phyloP scores from a whole-genome alignment of 768 basidiomycete genomes.

The Lactarius evosmus region DNA sequence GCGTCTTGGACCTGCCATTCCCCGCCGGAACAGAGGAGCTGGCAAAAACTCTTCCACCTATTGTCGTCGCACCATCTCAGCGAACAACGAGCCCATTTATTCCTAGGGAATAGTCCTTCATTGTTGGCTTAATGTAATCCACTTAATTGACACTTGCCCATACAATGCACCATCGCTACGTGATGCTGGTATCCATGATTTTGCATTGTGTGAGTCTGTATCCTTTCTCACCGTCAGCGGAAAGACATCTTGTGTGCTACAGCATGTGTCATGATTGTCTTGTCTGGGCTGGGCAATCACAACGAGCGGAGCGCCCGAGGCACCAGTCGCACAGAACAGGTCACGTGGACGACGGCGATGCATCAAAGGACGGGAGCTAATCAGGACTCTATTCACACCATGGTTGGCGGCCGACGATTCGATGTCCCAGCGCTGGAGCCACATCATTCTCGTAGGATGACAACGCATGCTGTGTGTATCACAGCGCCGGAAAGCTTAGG shows the following conservation, averaged over 20 bases:
- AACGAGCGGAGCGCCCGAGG: neutral
- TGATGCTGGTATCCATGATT: slow-evolving; percentile 16
- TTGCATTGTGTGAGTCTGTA: neutral
- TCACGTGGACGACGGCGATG: neutral
- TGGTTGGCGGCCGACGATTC: neutral
- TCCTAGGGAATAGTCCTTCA: slow-evolving; percentile 54
- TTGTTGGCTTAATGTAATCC: neutral
- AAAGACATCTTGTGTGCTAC: neutral
- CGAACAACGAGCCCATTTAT: slow-evolving; percentile 73
- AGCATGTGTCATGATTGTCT: neutral
- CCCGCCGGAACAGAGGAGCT: slow-evolving; percentile 83
- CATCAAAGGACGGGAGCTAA: neutral
- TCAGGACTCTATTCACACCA: neutral
- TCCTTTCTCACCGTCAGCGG: neutral
- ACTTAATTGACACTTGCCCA: slow-evolving; percentile 4
- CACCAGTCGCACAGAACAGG: neutral
- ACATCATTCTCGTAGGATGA: slow-evolving; percentile 1
- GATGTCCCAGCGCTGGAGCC: neutral
- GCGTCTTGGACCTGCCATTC: slow-evolving; percentile 84
- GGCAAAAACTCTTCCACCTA: slow-evolving; percentile 59
- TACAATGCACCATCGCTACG: neutral
- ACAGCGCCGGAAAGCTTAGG: neutral
- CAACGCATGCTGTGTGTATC: slow-evolving; percentile 4
- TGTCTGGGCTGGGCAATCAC: neutral
- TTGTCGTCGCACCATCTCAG: slow-evolving; percentile 69